Percentiles rank a stretch among this genome's conserved stretches.
Evolutionary conservation across 2,329 filamentous ascomycete genomes (phyloP).

Genomic region (Chrysosporium keratinophilum): DNA sequence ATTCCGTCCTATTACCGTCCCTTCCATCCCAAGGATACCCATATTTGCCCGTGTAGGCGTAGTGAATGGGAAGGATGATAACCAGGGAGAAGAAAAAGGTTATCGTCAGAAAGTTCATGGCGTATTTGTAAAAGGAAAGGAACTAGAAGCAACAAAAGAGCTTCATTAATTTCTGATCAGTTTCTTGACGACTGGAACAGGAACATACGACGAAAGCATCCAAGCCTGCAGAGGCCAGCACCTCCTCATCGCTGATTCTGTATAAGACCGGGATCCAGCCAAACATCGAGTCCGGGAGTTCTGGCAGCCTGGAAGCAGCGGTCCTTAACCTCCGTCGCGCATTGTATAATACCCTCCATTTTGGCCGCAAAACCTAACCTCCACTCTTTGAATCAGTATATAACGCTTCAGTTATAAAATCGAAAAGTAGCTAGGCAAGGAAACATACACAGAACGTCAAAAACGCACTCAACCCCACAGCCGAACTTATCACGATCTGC

Average conservation of each 20-base stretch:
- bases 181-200: background rate
- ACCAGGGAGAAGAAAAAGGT: conserved; percentile 72
- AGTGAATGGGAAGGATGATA: conserved; percentile 79
- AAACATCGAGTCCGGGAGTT: conserved; percentile 72
- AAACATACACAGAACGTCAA: conserved; percentile 38
- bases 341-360: conserved; percentile 85
- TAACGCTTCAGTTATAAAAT: background rate
- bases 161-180: conserved; percentile 8
- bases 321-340: conserved; percentile 70
- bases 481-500: conserved; percentile 36
- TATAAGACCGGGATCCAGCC: conserved; percentile 88
- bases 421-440: background rate
- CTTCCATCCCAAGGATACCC: conserved; percentile 28
- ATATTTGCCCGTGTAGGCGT: conserved; percentile 46
- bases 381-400: background rate
- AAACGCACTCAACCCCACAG: conserved; percentile 36
- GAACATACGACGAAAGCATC: conserved; percentile 77
- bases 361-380: conserved; percentile 64
- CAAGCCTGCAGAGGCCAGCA: conserved; percentile 78
- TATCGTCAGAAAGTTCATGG: conserved; percentile 67
- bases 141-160: conserved; percentile 44
- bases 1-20: conserved; percentile 27
- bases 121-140: conserved; percentile 90
- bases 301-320: conserved; percentile 57
- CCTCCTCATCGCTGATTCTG: conserved; percentile 75